Percentiles rank a stretch among this genome's conserved stretches.
These are phyloP conservation scores for Austroboletus niveus DNA, from an alignment of 1,284 basidiomycete species.

Conservation along the genomic window DNA sequence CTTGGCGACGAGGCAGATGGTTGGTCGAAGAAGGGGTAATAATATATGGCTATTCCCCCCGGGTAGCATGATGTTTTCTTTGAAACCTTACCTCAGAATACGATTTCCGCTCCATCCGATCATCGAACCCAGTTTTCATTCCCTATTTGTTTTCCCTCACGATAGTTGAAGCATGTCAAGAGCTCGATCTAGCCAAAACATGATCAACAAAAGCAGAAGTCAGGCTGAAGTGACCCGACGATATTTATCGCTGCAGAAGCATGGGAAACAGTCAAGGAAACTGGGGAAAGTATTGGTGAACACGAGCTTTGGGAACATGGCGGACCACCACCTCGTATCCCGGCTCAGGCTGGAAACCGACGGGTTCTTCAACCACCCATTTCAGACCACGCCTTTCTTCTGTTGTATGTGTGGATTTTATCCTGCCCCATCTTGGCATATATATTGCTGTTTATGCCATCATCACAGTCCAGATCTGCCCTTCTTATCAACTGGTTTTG, in stretches of 20 bases:
- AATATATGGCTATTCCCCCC: constrained; percentile 94
- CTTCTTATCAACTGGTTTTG: too few species aligned
- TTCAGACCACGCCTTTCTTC: too few species aligned
- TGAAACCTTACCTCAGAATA: constrained; percentile 43
- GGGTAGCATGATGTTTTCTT: constrained; percentile 87
- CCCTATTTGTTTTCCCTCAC: constrained; percentile 93
- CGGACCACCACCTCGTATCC: constrained; percentile 38
- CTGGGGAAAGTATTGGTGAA: constrained; percentile 92
- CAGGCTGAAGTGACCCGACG: constrained; percentile 96
- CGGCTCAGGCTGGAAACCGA: too few species aligned
- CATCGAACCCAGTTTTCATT: constrained; percentile 81
- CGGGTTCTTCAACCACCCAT: too few species aligned
- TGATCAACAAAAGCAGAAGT: constrained; percentile 52
- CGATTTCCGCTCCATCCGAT: constrained; percentile 42
- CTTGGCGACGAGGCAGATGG: constrained; percentile 84
- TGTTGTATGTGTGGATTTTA: too few species aligned
- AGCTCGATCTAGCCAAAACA: constrained; percentile 39
- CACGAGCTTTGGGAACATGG: constrained; percentile 75
- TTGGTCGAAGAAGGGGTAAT: constrained; percentile 84
- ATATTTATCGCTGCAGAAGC: constrained; percentile 69
- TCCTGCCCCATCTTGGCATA: too few species aligned
- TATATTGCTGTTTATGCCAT: too few species aligned
- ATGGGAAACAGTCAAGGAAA: constrained; percentile 54
- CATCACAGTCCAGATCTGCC: too few species aligned
- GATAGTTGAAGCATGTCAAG: constrained; percentile 80